A percentile compares a stretch with the other conserved stretches of the same genome.
Conservation (phyloP, 2,329 filamentous ascomycete genomes). For the Cytospora leucostoma region DNA sequence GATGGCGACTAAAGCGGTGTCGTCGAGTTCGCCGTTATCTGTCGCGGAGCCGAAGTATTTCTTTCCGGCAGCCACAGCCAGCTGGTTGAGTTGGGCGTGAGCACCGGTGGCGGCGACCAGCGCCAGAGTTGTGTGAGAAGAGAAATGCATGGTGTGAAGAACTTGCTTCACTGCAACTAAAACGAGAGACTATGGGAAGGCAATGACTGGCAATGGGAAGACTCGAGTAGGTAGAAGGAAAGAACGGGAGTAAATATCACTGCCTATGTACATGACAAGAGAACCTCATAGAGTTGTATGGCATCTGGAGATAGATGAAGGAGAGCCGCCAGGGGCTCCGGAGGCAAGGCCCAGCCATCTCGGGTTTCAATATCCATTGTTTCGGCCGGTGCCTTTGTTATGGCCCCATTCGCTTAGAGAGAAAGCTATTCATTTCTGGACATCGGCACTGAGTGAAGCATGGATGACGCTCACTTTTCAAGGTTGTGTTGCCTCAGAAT, state of each 20-base stretch:
- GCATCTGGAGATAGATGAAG: not conserved
- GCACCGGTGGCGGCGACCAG: slow-evolving; percentile 26
- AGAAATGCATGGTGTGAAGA: slow-evolving; percentile 24
- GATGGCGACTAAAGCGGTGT: slow-evolving; percentile 57
- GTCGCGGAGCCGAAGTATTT: slow-evolving; percentile 67
- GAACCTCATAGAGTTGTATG: no score
- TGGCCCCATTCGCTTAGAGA: slow-evolving; percentile 11
- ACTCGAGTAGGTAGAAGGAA: not conserved
- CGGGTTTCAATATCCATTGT: slow-evolving; percentile 9
- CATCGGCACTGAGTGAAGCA: slow-evolving; percentile 1
- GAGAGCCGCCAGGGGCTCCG: not conserved
- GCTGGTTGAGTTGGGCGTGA: slow-evolving; percentile 46
- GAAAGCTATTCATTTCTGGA: slow-evolving; percentile 6
- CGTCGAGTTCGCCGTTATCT: slow-evolving; percentile 57
- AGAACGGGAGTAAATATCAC: not conserved
- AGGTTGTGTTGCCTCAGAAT: not conserved
- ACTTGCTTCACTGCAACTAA: slow-evolving; percentile 18
- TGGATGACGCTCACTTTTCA: slow-evolving; percentile 1
- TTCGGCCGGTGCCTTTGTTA: not conserved
- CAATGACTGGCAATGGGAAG: not conserved
- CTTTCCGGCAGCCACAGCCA: slow-evolving; percentile 57
- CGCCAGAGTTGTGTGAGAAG: slow-evolving; percentile 26
- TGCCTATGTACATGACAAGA: no score
- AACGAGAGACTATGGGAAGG: slow-evolving; percentile 17
- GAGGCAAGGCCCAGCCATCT: slow-evolving; percentile 19